These are phyloP conservation scores for Eragrostis curvula DNA, from an alignment of 176 grass and related monocot species.

Conservation along the genomic window DNA sequence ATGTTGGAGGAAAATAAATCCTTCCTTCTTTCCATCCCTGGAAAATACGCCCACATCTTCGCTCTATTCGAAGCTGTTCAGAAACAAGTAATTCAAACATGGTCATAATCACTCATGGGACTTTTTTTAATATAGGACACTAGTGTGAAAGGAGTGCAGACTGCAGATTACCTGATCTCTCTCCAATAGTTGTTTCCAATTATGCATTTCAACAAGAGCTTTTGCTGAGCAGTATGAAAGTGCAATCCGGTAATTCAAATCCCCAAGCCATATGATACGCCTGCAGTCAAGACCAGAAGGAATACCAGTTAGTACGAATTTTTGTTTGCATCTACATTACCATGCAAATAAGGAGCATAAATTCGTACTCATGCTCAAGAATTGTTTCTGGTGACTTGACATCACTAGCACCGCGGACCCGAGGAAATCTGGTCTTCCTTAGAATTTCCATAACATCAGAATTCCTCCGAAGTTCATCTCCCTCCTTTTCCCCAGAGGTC, in stretches of 20 bases:
- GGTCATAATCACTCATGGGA: neutral
- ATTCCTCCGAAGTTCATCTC: constrained; percentile 87
- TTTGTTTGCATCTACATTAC: neutral
- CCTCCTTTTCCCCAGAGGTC: constrained; percentile 95
- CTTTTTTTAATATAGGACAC: neutral
- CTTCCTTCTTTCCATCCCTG: constrained; percentile 96
- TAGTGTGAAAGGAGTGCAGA: neutral
- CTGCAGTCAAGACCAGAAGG: constrained; percentile 47
- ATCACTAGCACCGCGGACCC: constrained; percentile 48
- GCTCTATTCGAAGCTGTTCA: constrained; percentile 82
- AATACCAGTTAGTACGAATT: neutral
- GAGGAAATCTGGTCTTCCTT: constrained; percentile 88
- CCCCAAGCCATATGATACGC: constrained; percentile 96
- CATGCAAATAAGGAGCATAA: constrained; percentile 17
- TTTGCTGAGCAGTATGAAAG: constrained; percentile 89
- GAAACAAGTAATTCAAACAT: constrained; percentile 36
- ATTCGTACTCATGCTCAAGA: constrained; percentile 85
- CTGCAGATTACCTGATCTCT: constrained; percentile 81
- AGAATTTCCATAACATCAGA: constrained; percentile 90
- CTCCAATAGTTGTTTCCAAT: constrained; percentile 93
- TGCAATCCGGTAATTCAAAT: constrained; percentile 97
- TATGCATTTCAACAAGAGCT: constrained; percentile 92
- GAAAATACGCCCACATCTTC: constrained; percentile 82
- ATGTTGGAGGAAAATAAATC: constrained; percentile 98
- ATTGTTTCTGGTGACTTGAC: constrained; percentile 87